Percentiles rank a stretch among this genome's conserved stretches.
phyloP scores from a whole-genome alignment of 495 filamentous ascomycete species.

The Talaromyces nanjingensis region DNA sequence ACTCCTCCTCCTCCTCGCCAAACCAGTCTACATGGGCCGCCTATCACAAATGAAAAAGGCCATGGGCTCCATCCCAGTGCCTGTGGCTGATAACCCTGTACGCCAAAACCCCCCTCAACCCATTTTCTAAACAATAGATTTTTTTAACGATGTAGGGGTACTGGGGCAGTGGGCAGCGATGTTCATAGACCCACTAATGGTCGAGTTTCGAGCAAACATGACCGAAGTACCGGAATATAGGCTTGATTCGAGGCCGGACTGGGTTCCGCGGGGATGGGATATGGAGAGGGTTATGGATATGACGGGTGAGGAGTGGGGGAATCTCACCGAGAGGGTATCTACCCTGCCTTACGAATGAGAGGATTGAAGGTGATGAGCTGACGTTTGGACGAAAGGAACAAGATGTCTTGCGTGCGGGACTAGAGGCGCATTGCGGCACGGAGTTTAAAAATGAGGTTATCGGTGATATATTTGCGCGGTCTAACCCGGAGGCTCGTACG shows the following conservation, averaged over 20 bases:
- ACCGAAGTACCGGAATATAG: constrained; percentile 4
- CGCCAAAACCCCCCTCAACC: not conserved
- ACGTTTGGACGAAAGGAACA: not conserved
- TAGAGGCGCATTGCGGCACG: constrained; percentile 9
- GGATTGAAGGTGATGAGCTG: no score
- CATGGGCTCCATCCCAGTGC: not conserved
- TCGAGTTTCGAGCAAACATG: constrained; percentile 6
- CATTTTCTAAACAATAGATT: no score
- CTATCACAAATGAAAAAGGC: not conserved
- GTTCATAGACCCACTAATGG: constrained; percentile 2
- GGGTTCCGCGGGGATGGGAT: not conserved
- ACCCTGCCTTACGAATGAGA: no score
- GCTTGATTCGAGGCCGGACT: not conserved
- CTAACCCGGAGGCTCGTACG: not conserved
- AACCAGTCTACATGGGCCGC: not conserved
- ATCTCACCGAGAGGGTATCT: constrained; percentile 5
- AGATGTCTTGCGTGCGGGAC: constrained; percentile 2
- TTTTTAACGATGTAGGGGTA: not conserved
- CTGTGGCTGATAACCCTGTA: not conserved
- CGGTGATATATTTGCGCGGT: not conserved
- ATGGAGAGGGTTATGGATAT: constrained; percentile 8
- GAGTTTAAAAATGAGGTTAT: constrained; percentile 9
- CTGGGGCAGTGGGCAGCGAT: not conserved
- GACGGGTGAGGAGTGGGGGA: not conserved
- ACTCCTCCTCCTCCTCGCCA: not conserved